These are phyloP conservation scores for Senna tora DNA, from an alignment of 306 rosid genomes.

Conservation along the genomic window DNA sequence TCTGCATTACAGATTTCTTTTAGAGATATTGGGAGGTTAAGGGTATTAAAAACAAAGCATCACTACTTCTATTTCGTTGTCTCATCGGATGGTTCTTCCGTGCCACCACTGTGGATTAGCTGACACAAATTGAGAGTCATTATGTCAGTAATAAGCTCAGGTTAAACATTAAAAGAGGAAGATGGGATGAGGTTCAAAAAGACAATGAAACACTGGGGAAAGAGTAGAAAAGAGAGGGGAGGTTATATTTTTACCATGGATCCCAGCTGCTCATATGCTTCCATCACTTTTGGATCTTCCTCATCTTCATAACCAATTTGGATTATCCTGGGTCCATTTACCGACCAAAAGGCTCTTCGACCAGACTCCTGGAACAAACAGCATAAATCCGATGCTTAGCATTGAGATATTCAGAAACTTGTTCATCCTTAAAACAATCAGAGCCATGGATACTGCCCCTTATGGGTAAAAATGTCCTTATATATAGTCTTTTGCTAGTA, in stretches of 20 bases:
- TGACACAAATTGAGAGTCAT: constrained; percentile 42
- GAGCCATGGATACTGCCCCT: neutral
- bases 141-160: constrained; percentile 16
- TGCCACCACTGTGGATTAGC: constrained; percentile 64
- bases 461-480: neutral
- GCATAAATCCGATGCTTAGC: neutral
- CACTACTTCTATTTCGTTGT: constrained; percentile 34
- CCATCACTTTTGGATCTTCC: constrained; percentile 89
- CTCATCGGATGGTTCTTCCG: constrained; percentile 58
- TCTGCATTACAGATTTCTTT: constrained; percentile 5
- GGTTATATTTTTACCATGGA: constrained; percentile 66
- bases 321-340: constrained; percentile 90
- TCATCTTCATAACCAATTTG: constrained; percentile 91
- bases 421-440: constrained; percentile 1
- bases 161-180: constrained; percentile 17
- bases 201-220: neutral
- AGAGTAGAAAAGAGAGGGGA: too few relatives aligned
- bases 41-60: neutral
- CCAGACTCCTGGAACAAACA: constrained; percentile 76
- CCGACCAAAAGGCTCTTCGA: constrained; percentile 89
- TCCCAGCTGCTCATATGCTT: constrained; percentile 87
- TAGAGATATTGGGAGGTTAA: constrained; percentile 14
- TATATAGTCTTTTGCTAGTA: neutral
- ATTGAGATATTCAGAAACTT: constrained; percentile 4
- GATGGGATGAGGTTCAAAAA: constrained; percentile 1